phyloP scores from a whole-genome alignment of 305 asterid species.

The Rubia peregrina region DNA sequence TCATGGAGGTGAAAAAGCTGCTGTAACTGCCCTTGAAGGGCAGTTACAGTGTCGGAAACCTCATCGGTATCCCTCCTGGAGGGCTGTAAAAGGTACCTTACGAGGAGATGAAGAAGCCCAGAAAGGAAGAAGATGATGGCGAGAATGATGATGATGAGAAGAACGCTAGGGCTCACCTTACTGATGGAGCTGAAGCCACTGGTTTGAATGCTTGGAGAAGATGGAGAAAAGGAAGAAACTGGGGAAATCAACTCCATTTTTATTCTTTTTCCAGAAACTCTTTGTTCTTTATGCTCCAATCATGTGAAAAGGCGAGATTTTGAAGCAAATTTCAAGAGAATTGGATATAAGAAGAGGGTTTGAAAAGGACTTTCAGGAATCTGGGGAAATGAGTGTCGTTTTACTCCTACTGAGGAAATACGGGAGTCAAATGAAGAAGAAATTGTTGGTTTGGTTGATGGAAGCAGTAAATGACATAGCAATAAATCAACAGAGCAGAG shows the following conservation, averaged over 20 bases:
- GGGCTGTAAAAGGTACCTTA: constrained; percentile 54
- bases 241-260: constrained; percentile 31
- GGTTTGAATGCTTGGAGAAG: constrained; percentile 20
- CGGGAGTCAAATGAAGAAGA: constrained; percentile 44
- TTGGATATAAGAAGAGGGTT: constrained; percentile 16
- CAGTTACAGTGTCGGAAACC: constrained; percentile 53
- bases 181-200: constrained; percentile 47
- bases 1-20: constrained; percentile 86
- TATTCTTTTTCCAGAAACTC: no score
- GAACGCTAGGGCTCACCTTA: constrained; percentile 64
- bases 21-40: constrained; percentile 81
- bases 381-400: constrained; percentile 17
- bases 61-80: constrained; percentile 56
- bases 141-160: constrained; percentile 59
- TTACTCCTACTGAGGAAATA: constrained; percentile 33
- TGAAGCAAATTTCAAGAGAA: constrained; percentile 18
- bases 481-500: constrained; percentile 44
- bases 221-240: constrained; percentile 34
- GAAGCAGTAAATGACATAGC: constrained; percentile 46
- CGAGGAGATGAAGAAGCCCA: constrained; percentile 73
- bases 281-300: constrained; percentile 17
- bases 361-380: constrained; percentile 22
- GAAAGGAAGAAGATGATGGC: constrained; percentile 76
- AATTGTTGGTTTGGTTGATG: constrained; percentile 12
- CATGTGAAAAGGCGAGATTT: constrained; percentile 14